Conservation (phyloP, 75 land plant species). For the Larix kaempferi region DNA sequence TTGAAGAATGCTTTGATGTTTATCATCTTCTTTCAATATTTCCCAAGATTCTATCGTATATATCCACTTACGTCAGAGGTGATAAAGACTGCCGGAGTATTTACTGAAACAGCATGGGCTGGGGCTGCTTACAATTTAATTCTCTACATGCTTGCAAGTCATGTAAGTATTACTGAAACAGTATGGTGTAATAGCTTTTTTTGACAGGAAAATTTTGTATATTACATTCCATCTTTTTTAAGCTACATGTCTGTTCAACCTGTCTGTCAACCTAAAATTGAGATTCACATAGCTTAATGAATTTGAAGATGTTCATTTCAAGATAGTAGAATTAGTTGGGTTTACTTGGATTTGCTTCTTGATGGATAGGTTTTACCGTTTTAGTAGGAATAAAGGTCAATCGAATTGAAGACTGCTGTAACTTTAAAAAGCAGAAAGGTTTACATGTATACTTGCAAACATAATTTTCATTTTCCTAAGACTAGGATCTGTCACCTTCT, state of each 20-base stretch:
- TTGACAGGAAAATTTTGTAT: not conserved
- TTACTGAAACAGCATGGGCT: slow-evolving; percentile 94
- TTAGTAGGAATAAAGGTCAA: too few relatives aligned
- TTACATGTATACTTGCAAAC: too few relatives aligned
- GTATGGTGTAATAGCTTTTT: not conserved
- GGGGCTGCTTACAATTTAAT: slow-evolving; percentile 91
- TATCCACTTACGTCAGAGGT: slow-evolving; percentile 69
- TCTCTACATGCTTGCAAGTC: slow-evolving; percentile 84
- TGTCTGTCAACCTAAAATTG: not conserved
- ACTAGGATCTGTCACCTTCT: not conserved
- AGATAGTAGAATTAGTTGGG: not conserved
- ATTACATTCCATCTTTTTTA: not conserved
- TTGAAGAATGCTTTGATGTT: slow-evolving; percentile 75
- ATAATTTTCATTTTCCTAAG: too few relatives aligned
- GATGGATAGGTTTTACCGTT: not conserved
- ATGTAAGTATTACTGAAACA: slow-evolving; percentile 53
- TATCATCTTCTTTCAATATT: slow-evolving; percentile 68
- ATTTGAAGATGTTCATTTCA: not conserved
- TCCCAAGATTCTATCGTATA: slow-evolving; percentile 72
- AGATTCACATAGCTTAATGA: not conserved
- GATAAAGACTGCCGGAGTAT: slow-evolving; percentile 70
- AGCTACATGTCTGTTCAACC: not conserved
- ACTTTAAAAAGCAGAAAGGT: too few relatives aligned
- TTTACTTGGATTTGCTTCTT: not conserved
- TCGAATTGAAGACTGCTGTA: too few relatives aligned